Conservation (phyloP, 208 protist genomes). For the Acanthamoeba triangularis region DNA sequence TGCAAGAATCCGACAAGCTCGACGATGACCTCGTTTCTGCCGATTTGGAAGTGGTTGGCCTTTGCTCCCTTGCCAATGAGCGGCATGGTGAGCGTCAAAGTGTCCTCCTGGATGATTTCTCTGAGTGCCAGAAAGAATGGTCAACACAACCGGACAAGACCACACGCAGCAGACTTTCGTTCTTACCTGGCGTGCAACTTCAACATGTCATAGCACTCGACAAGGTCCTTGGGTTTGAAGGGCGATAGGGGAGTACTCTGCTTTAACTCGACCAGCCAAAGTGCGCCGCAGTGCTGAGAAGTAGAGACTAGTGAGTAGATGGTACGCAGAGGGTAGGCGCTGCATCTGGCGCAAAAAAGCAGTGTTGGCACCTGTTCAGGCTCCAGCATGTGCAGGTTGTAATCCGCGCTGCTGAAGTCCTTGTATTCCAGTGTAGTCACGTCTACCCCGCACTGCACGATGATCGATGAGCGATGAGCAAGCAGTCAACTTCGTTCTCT, state of each 20-base stretch:
- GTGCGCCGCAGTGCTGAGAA: background rate
- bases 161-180: background rate
- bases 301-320: background rate
- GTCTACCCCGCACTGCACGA: constrained; percentile 29
- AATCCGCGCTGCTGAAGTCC: background rate
- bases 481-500: background rate
- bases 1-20: constrained; percentile 42
- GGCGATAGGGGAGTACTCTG: background rate
- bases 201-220: constrained; percentile 30
- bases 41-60: constrained; percentile 38
- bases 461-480: background rate
- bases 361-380: background rate
- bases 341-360: background rate
- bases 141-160: background rate
- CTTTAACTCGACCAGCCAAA: constrained; percentile 31
- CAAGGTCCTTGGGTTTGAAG: constrained; percentile 44
- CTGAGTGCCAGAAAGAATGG: background rate
- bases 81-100: background rate
- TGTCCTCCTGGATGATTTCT: constrained; percentile 12
- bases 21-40: constrained; percentile 29
- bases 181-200: constrained; percentile 33
- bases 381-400: constrained; percentile 36
- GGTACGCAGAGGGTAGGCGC: background rate
- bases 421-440: background rate
- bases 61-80: constrained; percentile 29